Conservation (phyloP, 2,329 filamentous ascomycete genomes). For the Fusarium pininemorale region DNA sequence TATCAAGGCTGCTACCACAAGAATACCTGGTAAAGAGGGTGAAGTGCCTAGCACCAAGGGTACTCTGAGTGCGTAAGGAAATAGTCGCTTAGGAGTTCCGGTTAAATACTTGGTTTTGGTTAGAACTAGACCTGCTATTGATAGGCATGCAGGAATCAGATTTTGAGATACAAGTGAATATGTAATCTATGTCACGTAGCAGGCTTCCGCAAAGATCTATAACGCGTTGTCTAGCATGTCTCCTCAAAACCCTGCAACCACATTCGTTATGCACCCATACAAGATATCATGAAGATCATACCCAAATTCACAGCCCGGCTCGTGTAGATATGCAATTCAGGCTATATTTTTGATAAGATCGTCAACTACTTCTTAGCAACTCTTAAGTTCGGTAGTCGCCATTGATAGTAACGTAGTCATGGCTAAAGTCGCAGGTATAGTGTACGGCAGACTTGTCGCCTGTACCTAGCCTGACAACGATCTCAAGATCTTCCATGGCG, state of each 20-base stretch:
- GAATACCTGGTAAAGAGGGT: conserved; percentile 82
- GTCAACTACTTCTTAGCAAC: not conserved
- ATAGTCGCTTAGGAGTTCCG: conserved; percentile 34
- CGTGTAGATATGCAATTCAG: not conserved
- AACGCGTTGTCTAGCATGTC: not conserved
- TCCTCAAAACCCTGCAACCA: not conserved
- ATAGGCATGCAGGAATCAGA: not conserved
- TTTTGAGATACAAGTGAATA: not conserved
- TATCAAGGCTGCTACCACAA: conserved; percentile 77
- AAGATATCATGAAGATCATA: not conserved
- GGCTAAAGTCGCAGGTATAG: conserved; percentile 89
- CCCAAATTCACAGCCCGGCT: not conserved
- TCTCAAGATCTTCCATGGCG: conserved; percentile 80
- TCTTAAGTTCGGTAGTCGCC: conserved; percentile 71
- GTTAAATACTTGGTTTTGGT: conserved; percentile 19
- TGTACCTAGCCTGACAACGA: conserved; percentile 77
- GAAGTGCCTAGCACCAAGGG: conserved; percentile 98
- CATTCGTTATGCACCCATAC: not conserved
- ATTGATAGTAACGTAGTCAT: conserved; percentile 79
- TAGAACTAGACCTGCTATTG: conserved; percentile 20
- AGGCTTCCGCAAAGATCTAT: not conserved
- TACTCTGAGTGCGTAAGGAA: conserved; percentile 71
- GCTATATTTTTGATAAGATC: not conserved
- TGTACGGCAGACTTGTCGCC: conserved; percentile 75
- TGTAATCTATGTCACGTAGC: not conserved